These are phyloP conservation scores for Leptographium flavum DNA, from an alignment of 2,329 filamentous ascomycete species.

Conservation along the genomic window DNA sequence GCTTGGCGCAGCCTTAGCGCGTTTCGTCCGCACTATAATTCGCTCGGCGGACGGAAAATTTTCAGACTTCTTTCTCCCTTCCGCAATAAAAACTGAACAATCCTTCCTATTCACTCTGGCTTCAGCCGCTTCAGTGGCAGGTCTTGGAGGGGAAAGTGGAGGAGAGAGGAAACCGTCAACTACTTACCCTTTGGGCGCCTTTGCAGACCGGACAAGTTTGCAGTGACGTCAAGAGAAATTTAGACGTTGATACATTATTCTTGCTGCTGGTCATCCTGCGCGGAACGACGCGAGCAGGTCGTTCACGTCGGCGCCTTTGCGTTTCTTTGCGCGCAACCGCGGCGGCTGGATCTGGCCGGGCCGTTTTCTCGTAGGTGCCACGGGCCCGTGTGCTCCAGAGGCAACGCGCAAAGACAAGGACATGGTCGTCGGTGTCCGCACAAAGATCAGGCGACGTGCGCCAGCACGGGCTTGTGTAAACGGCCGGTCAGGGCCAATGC, in stretches of 20 bases:
- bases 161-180: slow-evolving; percentile 40
- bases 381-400: background rate
- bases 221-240: slow-evolving; percentile 22
- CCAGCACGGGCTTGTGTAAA: background rate
- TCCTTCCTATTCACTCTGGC: slow-evolving; percentile 56
- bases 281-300: background rate
- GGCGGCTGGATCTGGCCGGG: background rate
- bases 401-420: no score
- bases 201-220: slow-evolving; percentile 12
- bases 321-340: background rate
- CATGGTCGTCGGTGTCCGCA: background rate
- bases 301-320: background rate
- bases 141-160: slow-evolving; percentile 55
- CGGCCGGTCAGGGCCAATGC: background rate
- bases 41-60: background rate
- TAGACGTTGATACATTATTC: slow-evolving; percentile 19
- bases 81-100: slow-evolving; percentile 30
- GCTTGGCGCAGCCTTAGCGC: background rate
- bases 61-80: slow-evolving; percentile 10
- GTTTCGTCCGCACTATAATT: background rate
- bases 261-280: background rate
- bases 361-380: background rate
- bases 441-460: background rate
- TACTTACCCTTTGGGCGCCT: slow-evolving; percentile 43
- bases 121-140: slow-evolving; percentile 40